Evolutionary conservation across 2,329 filamentous ascomycete species (phyloP).

Genomic region (Pseudogymnoascus verrucosus): DNA sequence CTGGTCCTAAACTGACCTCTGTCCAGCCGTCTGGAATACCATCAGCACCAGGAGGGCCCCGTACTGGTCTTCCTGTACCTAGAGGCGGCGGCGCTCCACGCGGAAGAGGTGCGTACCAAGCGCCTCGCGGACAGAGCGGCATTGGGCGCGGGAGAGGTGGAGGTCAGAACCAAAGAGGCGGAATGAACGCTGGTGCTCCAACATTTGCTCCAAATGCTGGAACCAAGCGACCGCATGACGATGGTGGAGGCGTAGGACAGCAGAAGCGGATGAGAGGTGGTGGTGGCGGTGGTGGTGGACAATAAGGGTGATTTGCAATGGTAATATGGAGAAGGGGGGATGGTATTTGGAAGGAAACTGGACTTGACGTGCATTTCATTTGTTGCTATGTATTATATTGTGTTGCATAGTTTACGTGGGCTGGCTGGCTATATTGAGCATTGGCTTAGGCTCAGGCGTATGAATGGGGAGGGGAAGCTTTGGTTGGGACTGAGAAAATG

Average conservation of each 20-base stretch:
- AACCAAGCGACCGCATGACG: constrained; percentile 24
- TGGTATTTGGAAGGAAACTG: not conserved
- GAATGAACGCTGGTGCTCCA: constrained; percentile 26
- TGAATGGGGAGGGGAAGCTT: constrained; percentile 3
- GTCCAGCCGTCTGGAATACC: constrained; percentile 5
- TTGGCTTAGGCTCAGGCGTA: not conserved
- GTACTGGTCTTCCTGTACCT: constrained; percentile 11
- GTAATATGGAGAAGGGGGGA: not conserved
- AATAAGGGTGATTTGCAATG: not conserved
- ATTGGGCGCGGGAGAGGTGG: constrained; percentile 17
- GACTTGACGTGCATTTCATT: not conserved
- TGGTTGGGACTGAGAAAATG: not conserved
- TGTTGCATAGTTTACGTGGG: not conserved
- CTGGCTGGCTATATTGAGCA: constrained; percentile 1
- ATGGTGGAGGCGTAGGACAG: constrained; percentile 23
- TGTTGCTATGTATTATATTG: constrained; percentile 7
- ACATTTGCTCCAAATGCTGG: constrained; percentile 24
- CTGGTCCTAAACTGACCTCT: not conserved
- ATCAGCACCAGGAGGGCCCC: not conserved
- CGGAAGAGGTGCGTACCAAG: constrained; percentile 9
- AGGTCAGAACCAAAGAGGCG: constrained; percentile 18
- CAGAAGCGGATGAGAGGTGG: constrained; percentile 37
- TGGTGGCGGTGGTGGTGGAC: not conserved
- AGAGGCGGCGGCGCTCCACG: not conserved
- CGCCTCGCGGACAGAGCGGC: constrained; percentile 12